Conservation (phyloP, 192 early-diverging fungal species). For the Coemansia sp. region DNA sequence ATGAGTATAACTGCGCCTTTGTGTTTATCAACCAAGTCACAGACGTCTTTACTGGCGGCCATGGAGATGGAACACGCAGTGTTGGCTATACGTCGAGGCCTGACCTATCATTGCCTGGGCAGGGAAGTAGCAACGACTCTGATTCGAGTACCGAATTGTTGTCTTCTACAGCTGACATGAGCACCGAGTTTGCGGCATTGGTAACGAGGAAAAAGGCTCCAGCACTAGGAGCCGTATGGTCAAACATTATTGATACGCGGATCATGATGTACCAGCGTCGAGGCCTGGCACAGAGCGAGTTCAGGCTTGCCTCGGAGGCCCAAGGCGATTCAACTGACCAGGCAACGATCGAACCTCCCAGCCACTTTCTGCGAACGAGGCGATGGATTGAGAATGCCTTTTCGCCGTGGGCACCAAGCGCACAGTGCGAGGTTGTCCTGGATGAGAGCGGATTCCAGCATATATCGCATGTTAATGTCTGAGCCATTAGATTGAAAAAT, state of each 20-base stretch:
- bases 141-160: constrained; percentile 16
- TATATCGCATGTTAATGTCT: not conserved
- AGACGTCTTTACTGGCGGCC: constrained; percentile 39
- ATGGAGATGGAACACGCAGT: not conserved
- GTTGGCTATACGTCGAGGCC: not conserved
- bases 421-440: constrained; percentile 41
- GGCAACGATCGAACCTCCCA: not conserved
- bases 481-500: not conserved
- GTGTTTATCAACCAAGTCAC: constrained; percentile 85
- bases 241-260: constrained; percentile 69
- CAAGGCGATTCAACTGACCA: not conserved
- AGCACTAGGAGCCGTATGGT: constrained; percentile 71
- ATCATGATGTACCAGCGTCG: constrained; percentile 56
- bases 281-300: constrained; percentile 14
- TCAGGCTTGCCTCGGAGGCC: not conserved
- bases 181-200: constrained; percentile 6
- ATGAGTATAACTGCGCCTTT: constrained; percentile 63
- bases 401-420: constrained; percentile 38
- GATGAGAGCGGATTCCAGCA: constrained; percentile 30
- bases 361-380: constrained; percentile 25
- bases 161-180: constrained; percentile 20
- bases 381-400: constrained; percentile 41
- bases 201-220: constrained; percentile 57
- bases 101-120: not conserved
- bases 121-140: not conserved